phyloP scores from a whole-genome alignment of 73 alveolate species.

The Symbiodinium pilosum region DNA sequence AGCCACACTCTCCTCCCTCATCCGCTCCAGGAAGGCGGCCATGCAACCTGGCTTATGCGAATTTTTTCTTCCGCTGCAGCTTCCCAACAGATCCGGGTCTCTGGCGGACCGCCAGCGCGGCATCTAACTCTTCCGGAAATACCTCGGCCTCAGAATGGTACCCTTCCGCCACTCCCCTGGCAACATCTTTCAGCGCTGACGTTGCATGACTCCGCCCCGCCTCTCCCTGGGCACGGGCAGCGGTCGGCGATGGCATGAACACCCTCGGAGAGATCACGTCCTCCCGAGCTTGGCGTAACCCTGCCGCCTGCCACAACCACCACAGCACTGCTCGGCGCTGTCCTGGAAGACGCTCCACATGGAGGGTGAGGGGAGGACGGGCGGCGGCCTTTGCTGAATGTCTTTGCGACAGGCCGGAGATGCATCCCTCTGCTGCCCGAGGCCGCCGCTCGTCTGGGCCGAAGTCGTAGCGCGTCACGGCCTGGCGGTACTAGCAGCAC shows the following conservation, averaged over 20 bases:
- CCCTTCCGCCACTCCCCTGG: background rate
- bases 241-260: background rate
- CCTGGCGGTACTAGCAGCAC: no score
- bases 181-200: background rate
- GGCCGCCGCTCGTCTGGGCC: background rate
- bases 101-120: background rate
- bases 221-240: background rate
- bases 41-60: background rate
- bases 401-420: background rate
- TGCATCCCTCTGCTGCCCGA: background rate
- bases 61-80: no score
- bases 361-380: background rate
- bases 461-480: no score
- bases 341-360: background rate
- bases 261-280: background rate
- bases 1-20: conserved; percentile 5
- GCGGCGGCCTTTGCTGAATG: background rate
- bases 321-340: background rate
- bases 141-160: background rate
- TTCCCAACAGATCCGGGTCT: background rate
- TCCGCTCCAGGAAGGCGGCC: background rate
- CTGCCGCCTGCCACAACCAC: no score
- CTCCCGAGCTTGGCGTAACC: background rate
- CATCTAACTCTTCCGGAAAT: background rate
- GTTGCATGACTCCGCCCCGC: no score